Percentiles rank a stretch among this genome's conserved stretches.
phyloP scores from a whole-genome alignment of 2,329 filamentous ascomycete genomes.

The Ceratocystiopsis minuta region DNA sequence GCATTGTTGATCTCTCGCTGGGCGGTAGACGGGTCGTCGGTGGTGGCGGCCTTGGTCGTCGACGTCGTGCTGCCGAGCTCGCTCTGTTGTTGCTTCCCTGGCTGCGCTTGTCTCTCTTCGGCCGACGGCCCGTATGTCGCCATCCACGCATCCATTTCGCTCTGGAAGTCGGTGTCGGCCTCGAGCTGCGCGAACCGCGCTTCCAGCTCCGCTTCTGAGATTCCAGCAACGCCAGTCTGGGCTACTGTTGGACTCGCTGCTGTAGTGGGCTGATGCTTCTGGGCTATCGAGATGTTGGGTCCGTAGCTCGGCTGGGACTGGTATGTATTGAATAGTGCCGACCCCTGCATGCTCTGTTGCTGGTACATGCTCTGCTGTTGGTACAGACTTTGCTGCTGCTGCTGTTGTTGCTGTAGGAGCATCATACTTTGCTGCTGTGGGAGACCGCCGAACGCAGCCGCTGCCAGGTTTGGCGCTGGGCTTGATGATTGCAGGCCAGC shows the following conservation, averaged over 20 bases:
- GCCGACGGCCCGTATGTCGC: conserved; percentile 12
- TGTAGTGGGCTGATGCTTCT: not conserved
- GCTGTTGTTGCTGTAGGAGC: not conserved
- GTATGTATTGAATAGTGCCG: no score
- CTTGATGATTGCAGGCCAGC: no score
- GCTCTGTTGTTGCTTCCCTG: no score
- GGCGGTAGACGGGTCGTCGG: conserved; percentile 12
- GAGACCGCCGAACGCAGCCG: no score
- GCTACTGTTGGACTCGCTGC: not conserved
- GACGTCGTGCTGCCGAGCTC: conserved; percentile 1
- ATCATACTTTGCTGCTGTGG: no score
- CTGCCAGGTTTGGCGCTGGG: no score
- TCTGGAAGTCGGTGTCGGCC: conserved; percentile 9
- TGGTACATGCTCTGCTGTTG: no score
- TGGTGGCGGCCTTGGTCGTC: conserved; percentile 5
- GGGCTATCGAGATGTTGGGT: no score
- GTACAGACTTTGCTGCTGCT: not conserved
- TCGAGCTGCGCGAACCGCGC: conserved; percentile 8
- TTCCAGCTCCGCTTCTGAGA: conserved; percentile 8
- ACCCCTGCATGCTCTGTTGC: no score
- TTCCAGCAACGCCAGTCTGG: conserved; percentile 1
- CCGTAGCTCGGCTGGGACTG: no score
- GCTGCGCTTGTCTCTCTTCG: conserved; percentile 1
- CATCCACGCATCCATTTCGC: conserved; percentile 17
- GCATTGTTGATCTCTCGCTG: conserved; percentile 3